Base-by-base conservation (phyloP, 1,284 basidiomycete species). In the Nidula niveotomentosa region DNA sequence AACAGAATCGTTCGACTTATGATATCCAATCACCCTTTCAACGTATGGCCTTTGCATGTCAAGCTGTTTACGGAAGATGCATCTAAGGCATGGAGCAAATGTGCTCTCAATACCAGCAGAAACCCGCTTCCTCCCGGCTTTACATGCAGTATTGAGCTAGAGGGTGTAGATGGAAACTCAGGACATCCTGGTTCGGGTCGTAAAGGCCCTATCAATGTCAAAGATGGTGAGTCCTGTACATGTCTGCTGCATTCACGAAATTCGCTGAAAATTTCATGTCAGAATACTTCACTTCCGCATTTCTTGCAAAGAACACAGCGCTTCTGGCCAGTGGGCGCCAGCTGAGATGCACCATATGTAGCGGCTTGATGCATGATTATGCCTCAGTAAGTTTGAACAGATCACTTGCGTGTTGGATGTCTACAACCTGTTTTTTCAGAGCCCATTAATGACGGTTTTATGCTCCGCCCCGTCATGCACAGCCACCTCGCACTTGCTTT, bases 121-220 rank as follows among this genome's bases (percentile, higher is more conserved):
- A n/a, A n/a, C 3, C 63, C 75, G 3, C 69, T 88, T 17, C 85
- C 85, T 8, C 66, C 56, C 9, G 81, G 81, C 0, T 79, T 88
- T 52, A 80, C 75, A 1, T 77, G 65, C 45, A 66, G 71, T 2
- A 65, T 83, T 8, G 88, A 91, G 66, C 66, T 86, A 1, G 88
- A 91, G 63, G 90, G 90, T 7, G 88, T 92, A 0, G 84, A 90
- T 62, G 90, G 89, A 0, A 80, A 81, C 53, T 81, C 80, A 46
- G 79, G 81, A 1, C 58, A 70, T 36, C 37, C 58, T 2, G 78
- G 82, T 3, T 75, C 79, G 8, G 81, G 81, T 17, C 75, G 84
- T 43, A 64, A 58, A 23, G 83, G 78, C 3, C 82, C 86, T 0
- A 84, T 94, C 36, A 77, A 81, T 55, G 81, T 90, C 8, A 80